Percentiles rank a stretch among this genome's conserved stretches.
Conservation (phyloP, 2,329 filamentous ascomycete species). For the Fusarium acutatum region DNA sequence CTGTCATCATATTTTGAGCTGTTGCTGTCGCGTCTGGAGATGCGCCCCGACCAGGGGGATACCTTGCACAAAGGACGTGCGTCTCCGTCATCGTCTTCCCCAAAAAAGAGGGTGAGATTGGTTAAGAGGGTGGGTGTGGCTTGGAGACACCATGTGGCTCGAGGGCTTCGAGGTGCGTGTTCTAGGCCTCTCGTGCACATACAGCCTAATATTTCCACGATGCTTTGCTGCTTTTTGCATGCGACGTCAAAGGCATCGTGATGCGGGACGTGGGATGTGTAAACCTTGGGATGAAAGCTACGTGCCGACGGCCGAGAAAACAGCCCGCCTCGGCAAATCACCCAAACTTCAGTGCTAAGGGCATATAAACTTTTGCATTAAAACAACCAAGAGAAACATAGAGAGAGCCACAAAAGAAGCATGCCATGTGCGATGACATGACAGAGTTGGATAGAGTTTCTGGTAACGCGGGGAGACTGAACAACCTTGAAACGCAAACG, state of each 20-base stretch:
- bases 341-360: not conserved
- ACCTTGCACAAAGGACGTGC: conserved; percentile 12
- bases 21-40: not conserved
- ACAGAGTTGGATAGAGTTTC: conserved; percentile 15
- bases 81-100: conserved; percentile 17
- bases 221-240: not conserved
- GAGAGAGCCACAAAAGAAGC: not conserved
- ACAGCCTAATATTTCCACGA: conserved; percentile 4
- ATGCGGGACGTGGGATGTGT: not conserved
- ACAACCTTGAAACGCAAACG: conserved; percentile 6
- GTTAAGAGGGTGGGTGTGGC: conserved; percentile 1
- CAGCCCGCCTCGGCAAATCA: not conserved
- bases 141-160: conserved; percentile 26
- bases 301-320: not conserved
- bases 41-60: conserved; percentile 7
- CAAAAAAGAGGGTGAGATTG: conserved; percentile 9
- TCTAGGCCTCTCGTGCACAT: conserved; percentile 9
- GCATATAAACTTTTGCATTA: conserved; percentile 2
- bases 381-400: not conserved
- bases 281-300: not conserved
- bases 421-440: conserved; percentile 16
- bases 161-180: conserved; percentile 13
- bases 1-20: conserved; percentile 23
- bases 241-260: not conserved
- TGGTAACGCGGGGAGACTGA: conserved; percentile 17